phyloP scores from a whole-genome alignment of 2,329 filamentous ascomycete species.

The Anisogramma anomala region DNA sequence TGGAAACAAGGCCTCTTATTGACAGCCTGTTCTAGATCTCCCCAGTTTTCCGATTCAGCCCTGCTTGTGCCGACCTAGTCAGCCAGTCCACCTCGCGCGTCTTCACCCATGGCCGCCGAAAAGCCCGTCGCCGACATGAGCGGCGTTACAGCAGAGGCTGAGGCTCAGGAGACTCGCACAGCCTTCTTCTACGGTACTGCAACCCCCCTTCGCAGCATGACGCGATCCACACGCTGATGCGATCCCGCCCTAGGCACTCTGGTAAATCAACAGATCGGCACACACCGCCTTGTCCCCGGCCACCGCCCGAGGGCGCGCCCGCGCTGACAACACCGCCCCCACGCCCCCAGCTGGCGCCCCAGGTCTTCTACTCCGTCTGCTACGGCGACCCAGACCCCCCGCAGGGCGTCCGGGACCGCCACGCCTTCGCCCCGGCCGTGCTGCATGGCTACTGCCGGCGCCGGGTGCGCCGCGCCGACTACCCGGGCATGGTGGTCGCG shows the following conservation, averaged over 20 bases:
- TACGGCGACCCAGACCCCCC: slow-evolving; percentile 45
- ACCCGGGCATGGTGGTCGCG: slow-evolving; percentile 67
- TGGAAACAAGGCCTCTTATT: too few relatives aligned
- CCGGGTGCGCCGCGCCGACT: slow-evolving; percentile 60
- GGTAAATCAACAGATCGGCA: slow-evolving; percentile 17
- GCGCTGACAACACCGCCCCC: background rate
- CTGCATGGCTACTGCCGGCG: slow-evolving; percentile 60
- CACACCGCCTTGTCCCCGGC: slow-evolving; percentile 1
- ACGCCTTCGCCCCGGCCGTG: slow-evolving; percentile 60
- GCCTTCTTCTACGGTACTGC: slow-evolving; percentile 47
- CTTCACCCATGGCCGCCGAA: too few relatives aligned
- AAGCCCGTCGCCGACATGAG: background rate
- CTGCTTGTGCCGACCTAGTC: too few relatives aligned
- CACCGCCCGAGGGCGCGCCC: background rate
- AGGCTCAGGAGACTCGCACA: slow-evolving; percentile 19
- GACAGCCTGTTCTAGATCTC: too few relatives aligned
- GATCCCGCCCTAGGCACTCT: slow-evolving; percentile 28
- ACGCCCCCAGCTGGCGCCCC: slow-evolving; percentile 56
- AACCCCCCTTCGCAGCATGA: background rate
- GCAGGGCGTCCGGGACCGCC: slow-evolving; percentile 41
- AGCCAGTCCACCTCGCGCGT: too few relatives aligned
- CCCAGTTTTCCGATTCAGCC: too few relatives aligned
- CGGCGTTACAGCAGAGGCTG: background rate
- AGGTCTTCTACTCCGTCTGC: slow-evolving; percentile 77
- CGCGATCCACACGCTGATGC: slow-evolving; percentile 12